Conservation (phyloP, 768 basidiomycete species). For the Pleurotus pulmonarius region DNA sequence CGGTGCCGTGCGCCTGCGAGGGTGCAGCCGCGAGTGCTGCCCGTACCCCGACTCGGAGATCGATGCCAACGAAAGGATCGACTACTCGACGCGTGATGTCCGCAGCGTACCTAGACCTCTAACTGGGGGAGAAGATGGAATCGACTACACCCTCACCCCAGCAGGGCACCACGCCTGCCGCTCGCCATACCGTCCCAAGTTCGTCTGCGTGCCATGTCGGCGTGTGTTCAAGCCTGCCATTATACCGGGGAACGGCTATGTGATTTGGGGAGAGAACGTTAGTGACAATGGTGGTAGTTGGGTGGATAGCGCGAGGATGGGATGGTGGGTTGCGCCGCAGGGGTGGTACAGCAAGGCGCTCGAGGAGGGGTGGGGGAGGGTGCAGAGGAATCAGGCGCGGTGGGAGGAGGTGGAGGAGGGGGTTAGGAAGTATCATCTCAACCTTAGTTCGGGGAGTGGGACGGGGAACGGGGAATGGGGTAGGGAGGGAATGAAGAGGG, state of each 20-base stretch:
- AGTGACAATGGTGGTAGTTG: too few relatives aligned
- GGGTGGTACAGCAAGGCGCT: background rate
- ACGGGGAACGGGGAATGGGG: too few relatives aligned
- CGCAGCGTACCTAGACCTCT: too few relatives aligned
- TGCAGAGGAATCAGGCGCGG: background rate
- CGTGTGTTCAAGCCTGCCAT: constrained; percentile 7
- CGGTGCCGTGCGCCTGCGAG: constrained; percentile 8
- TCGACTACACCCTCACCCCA: constrained; percentile 3
- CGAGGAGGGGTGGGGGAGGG: background rate
- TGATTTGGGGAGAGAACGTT: background rate
- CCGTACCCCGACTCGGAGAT: constrained; percentile 4
- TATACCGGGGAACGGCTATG: constrained; percentile 8
- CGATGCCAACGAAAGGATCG: constrained; percentile 7
- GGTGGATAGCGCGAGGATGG: background rate
- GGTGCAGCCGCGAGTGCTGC: constrained; percentile 9
- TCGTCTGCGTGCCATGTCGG: constrained; percentile 9
- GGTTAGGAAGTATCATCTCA: too few relatives aligned
- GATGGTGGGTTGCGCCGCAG: constrained; percentile 9
- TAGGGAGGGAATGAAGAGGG: too few relatives aligned
- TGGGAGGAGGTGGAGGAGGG: background rate
- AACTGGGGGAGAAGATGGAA: background rate
- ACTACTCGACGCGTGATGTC: background rate
- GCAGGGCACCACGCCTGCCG: constrained; percentile 8
- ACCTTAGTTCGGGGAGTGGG: too few relatives aligned
- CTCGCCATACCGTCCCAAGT: constrained; percentile 8